These are phyloP conservation scores for Tilletiopsis washingtonensis DNA, from an alignment of 1,284 basidiomycete species.

Conservation along the genomic window DNA sequence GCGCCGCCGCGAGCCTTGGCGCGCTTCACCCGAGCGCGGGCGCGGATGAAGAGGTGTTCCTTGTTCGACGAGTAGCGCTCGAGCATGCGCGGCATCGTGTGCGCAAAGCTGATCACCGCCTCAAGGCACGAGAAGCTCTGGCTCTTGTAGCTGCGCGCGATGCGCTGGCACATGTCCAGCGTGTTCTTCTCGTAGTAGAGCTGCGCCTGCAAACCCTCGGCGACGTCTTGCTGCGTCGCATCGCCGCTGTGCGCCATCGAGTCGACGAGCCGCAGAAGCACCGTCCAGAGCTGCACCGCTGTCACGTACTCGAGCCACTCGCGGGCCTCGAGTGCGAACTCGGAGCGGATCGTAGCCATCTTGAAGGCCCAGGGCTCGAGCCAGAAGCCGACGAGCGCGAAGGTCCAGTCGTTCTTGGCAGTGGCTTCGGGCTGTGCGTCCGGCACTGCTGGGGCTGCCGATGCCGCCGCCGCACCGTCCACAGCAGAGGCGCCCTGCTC, in stretches of 20 bases:
- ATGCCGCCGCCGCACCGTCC: too few species aligned
- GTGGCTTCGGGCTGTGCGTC: constrained; percentile 2
- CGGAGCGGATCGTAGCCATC: constrained; percentile 34
- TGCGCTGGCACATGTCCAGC: constrained; percentile 30
- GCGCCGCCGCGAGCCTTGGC: neutral
- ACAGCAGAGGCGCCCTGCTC: too few species aligned
- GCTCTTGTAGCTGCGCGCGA: constrained; percentile 30
- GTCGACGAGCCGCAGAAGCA: constrained; percentile 38
- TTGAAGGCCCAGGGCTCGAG: constrained; percentile 43
- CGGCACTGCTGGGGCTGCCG: neutral
- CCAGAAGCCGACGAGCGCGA: constrained; percentile 32
- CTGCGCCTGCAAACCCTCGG: constrained; percentile 37
- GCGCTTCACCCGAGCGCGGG: constrained; percentile 25
- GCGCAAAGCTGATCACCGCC: constrained; percentile 33
- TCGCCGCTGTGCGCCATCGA: constrained; percentile 28
- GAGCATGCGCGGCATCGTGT: constrained; percentile 40
- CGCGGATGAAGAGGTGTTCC: constrained; percentile 42
- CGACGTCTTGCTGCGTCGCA: constrained; percentile 24
- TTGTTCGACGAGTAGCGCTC: constrained; percentile 36
- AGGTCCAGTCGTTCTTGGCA: constrained; percentile 19
- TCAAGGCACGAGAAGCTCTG: constrained; percentile 44
- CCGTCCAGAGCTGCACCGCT: constrained; percentile 39
- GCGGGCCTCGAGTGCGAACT: constrained; percentile 25
- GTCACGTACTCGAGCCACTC: constrained; percentile 43
- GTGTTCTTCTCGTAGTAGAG: constrained; percentile 43